These are phyloP conservation scores for Fusarium phyllophilum DNA, from an alignment of 2,329 filamentous ascomycete genomes.

Conservation along the genomic window DNA sequence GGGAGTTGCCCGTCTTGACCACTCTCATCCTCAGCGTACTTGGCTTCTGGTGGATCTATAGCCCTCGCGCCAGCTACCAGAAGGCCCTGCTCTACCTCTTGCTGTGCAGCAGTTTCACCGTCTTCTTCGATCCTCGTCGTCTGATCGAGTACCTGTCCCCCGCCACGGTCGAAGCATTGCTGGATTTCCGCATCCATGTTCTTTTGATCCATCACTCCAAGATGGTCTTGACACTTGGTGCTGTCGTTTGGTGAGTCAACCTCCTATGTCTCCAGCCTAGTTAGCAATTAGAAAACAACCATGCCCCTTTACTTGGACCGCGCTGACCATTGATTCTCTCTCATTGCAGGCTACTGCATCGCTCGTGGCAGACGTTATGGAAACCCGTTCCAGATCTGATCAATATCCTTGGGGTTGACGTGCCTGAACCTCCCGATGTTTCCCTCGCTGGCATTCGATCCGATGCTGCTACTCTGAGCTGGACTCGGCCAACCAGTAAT, in stretches of 20 bases:
- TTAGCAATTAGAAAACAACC: background rate
- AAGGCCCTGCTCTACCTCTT: slow-evolving; percentile 48
- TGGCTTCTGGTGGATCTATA: slow-evolving; percentile 52
- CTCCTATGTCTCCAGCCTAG: slow-evolving; percentile 1
- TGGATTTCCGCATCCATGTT: slow-evolving; percentile 57
- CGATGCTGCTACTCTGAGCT: slow-evolving; percentile 89
- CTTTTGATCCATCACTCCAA: slow-evolving; percentile 61
- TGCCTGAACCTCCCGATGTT: slow-evolving; percentile 88
- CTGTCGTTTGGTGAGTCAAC: slow-evolving; percentile 62
- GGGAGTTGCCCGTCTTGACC: slow-evolving; percentile 54
- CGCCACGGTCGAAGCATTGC: slow-evolving; percentile 47
- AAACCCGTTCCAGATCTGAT: slow-evolving; percentile 93
- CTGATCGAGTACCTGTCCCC: slow-evolving; percentile 45
- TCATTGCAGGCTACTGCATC: slow-evolving; percentile 76
- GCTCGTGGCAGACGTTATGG: slow-evolving; percentile 87
- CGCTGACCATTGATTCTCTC: slow-evolving; percentile 23
- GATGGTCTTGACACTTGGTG: slow-evolving; percentile 65
- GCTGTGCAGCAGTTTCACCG: slow-evolving; percentile 47
- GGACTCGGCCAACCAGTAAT: slow-evolving; percentile 77
- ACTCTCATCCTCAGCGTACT: slow-evolving; percentile 53
- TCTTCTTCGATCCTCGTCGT: slow-evolving; percentile 49
- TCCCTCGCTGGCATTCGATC: slow-evolving; percentile 89
- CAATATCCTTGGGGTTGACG: slow-evolving; percentile 90
- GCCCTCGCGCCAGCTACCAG: slow-evolving; percentile 46
- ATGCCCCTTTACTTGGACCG: background rate